These are phyloP conservation scores for Pugionium cornutum DNA, from an alignment of 345 rosid species.

Conservation along the genomic window DNA sequence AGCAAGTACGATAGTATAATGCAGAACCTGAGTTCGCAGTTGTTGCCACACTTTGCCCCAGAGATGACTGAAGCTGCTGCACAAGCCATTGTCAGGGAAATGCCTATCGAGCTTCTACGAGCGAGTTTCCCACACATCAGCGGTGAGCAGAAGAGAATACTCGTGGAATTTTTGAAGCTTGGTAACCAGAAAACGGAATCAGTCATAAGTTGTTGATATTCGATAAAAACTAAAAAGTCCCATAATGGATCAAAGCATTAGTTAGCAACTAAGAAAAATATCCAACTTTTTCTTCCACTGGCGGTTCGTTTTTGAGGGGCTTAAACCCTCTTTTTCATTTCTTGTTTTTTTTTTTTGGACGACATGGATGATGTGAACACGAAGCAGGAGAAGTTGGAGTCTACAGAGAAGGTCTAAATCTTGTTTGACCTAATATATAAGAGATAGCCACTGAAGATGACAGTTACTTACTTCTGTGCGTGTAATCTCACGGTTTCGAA, in stretches of 20 bases:
- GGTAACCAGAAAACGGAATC: slow-evolving; percentile 39
- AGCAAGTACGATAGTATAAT: slow-evolving; percentile 74
- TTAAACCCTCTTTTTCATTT: neutral
- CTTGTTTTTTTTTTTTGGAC: neutral
- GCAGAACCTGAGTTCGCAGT: slow-evolving; percentile 55
- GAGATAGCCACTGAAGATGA: slow-evolving; percentile 24
- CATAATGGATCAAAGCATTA: neutral
- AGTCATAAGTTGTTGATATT: slow-evolving; percentile 5
- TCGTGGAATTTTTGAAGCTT: slow-evolving; percentile 75
- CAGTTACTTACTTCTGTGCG: neutral
- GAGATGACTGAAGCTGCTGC: slow-evolving; percentile 54
- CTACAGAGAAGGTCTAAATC: slow-evolving; percentile 21
- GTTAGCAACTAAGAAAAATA: slow-evolving; percentile 12
- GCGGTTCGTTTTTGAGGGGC: neutral
- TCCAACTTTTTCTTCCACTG: neutral
- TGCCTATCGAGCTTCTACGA: slow-evolving; percentile 79
- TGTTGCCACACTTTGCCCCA: slow-evolving; percentile 40
- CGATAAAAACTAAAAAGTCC: neutral
- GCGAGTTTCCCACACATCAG: slow-evolving; percentile 73
- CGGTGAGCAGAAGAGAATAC: slow-evolving; percentile 64
- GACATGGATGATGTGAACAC: slow-evolving; percentile 10
- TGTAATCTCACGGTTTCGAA: slow-evolving; percentile 10
- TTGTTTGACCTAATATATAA: neutral
- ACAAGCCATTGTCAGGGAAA: slow-evolving; percentile 75
- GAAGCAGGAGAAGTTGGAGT: slow-evolving; percentile 16